A percentile compares a stretch with the other conserved stretches of the same genome.
Evolutionary conservation across 306 rosid genomes (phyloP).

Genomic region (Dryas alaskensis): DNA sequence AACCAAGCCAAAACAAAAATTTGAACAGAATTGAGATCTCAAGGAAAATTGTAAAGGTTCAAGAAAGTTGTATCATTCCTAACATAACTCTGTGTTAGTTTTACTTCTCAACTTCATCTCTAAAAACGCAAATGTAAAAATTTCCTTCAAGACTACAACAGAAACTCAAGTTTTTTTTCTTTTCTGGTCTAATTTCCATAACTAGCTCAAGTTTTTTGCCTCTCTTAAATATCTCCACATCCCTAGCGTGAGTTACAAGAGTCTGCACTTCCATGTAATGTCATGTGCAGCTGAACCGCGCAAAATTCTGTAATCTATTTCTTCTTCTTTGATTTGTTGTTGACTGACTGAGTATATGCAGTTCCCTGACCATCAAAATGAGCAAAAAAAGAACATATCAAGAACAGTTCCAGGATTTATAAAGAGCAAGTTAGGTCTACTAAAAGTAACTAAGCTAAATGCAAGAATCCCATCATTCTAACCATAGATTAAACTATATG

Average conservation of each 20-base stretch:
- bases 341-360: constrained; percentile 54
- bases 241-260: constrained; percentile 51
- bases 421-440: neutral
- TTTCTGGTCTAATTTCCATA: constrained; percentile 45
- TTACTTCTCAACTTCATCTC: constrained; percentile 37
- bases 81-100: constrained; percentile 30
- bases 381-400: neutral
- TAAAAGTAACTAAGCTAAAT: neutral
- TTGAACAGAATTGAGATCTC: neutral
- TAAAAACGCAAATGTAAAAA: constrained; percentile 21
- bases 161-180: constrained; percentile 32
- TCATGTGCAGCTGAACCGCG: constrained; percentile 43
- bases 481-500: neutral
- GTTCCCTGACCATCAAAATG: constrained; percentile 68
- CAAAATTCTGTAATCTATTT: constrained; percentile 45
- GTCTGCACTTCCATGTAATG: constrained; percentile 42
- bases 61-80: constrained; percentile 33
- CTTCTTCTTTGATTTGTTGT: constrained; percentile 83
- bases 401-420: neutral
- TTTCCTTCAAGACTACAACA: constrained; percentile 56
- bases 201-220: constrained; percentile 34
- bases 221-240: constrained; percentile 45
- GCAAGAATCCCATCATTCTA: neutral
- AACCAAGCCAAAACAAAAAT: neutral
- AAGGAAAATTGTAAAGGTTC: constrained; percentile 4